Percentiles rank a stretch among this genome's conserved stretches.
Evolutionary conservation across 441 rosid species (phyloP).

Genomic region (Populus hybrid): DNA sequence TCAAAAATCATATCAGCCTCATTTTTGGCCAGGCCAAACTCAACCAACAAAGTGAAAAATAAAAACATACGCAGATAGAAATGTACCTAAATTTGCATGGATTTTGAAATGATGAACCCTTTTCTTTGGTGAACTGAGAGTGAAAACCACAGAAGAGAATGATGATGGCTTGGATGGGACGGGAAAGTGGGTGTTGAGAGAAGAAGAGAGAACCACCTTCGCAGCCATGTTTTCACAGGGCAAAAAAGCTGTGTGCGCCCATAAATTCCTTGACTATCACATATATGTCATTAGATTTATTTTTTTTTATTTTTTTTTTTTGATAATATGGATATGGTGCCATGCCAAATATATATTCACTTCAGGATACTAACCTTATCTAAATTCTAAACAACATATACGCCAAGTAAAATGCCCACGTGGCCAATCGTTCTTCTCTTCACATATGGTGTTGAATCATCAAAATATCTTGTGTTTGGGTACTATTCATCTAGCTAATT

Average conservation of each 20-base stretch:
- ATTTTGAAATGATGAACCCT: constrained; percentile 42
- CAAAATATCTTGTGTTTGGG: too few relatives aligned
- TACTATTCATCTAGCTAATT: too few relatives aligned
- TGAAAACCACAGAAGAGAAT: constrained; percentile 14
- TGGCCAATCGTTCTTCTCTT: neutral
- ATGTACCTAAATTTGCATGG: constrained; percentile 52
- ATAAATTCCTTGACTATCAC: constrained; percentile 6
- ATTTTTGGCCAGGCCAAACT: neutral
- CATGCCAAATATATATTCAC: constrained; percentile 11
- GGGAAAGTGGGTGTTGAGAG: constrained; percentile 25
- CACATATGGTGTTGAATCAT: neutral
- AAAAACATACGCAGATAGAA: neutral
- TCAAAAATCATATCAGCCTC: neutral
- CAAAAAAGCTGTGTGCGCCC: neutral
- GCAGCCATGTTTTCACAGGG: constrained; percentile 46
- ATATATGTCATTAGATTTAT: constrained; percentile 8
- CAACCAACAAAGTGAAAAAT: neutral
- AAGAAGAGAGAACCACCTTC: constrained; percentile 33
- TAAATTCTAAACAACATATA: neutral
- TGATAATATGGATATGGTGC: constrained; percentile 18
- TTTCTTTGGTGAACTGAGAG: constrained; percentile 18
- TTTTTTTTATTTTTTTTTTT: neutral
- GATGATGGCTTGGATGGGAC: constrained; percentile 20
- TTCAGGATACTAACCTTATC: constrained; percentile 34
- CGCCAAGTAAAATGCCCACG: constrained; percentile 2